These are phyloP conservation scores for Thraustotheca clavata DNA, from an alignment of 352 stramenopile genomes.

Conservation along the genomic window DNA sequence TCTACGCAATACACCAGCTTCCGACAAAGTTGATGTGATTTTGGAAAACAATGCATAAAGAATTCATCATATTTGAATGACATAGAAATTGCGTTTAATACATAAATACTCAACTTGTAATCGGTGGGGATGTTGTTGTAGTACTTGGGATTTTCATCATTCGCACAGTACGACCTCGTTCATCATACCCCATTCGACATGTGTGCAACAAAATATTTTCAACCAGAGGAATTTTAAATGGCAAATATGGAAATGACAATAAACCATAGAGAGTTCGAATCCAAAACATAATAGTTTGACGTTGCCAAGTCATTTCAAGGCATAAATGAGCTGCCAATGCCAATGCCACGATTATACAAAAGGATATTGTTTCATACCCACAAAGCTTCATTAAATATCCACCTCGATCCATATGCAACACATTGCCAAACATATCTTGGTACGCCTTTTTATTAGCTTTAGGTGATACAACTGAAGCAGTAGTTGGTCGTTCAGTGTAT, in stretches of 20 bases:
- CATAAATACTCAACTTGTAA: constrained; percentile 17
- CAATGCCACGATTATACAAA: constrained; percentile 60
- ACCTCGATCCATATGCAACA: constrained; percentile 63
- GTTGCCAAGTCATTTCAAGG: constrained; percentile 68
- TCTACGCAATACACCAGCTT: not conserved
- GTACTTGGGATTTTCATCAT: constrained; percentile 28
- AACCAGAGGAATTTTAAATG: constrained; percentile 82
- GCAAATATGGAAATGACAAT: constrained; percentile 78
- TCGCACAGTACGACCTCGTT: constrained; percentile 57
- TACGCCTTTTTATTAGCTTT: constrained; percentile 34
- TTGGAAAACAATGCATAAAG: not conserved
- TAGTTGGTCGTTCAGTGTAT: constrained; percentile 66
- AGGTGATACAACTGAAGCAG: constrained; percentile 43
- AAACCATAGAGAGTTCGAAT: constrained; percentile 77
- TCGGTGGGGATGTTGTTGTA: constrained; percentile 24
- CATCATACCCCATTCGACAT: constrained; percentile 78
- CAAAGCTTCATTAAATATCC: constrained; percentile 84
- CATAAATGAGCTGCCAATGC: constrained; percentile 50
- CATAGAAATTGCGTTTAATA: not conserved
- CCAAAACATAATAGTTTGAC: constrained; percentile 80
- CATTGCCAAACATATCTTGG: constrained; percentile 74
- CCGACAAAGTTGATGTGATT: not conserved
- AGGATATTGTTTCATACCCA: constrained; percentile 76
- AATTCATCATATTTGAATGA: not conserved
- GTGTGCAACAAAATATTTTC: constrained; percentile 79